These are phyloP conservation scores for Sphenostylis stenocarpa DNA, from an alignment of 306 rosid species.

Conservation along the genomic window DNA sequence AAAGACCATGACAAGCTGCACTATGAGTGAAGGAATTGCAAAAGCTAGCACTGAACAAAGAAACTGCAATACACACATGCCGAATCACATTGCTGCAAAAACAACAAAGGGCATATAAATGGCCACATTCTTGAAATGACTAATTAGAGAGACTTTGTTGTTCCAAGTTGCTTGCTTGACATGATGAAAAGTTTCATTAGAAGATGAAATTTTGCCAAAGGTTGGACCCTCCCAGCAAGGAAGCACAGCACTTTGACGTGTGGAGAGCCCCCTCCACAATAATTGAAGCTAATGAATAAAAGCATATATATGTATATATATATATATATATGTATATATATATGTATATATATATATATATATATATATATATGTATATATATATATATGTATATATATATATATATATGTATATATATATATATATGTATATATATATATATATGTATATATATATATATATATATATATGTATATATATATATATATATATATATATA, in stretches of 20 bases:
- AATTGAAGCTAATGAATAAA: slow-evolving; percentile 26
- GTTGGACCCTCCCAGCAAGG: slow-evolving; percentile 40
- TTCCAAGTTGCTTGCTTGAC: slow-evolving; percentile 40
- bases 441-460: no score
- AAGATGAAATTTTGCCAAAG: slow-evolving; percentile 8
- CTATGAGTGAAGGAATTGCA: slow-evolving; percentile 40
- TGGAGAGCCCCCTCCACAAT: slow-evolving; percentile 26
- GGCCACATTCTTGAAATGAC: slow-evolving; percentile 46
- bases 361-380: no score
- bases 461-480: no score
- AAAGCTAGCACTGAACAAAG: slow-evolving; percentile 37
- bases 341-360: no score
- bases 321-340: no score
- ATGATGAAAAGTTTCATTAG: slow-evolving; percentile 32
- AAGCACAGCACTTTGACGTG: slow-evolving; percentile 42
- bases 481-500: background rate
- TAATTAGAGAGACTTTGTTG: slow-evolving; percentile 32
- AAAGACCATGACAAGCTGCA: slow-evolving; percentile 46
- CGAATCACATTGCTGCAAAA: slow-evolving; percentile 35
- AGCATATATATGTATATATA: background rate
- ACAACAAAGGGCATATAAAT: slow-evolving; percentile 22
- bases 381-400: no score
- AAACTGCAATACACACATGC: slow-evolving; percentile 37
- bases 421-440: no score
- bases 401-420: no score